Conservation (phyloP, 2,329 filamentous ascomycete species). For the Xylariaceae sp. region DNA sequence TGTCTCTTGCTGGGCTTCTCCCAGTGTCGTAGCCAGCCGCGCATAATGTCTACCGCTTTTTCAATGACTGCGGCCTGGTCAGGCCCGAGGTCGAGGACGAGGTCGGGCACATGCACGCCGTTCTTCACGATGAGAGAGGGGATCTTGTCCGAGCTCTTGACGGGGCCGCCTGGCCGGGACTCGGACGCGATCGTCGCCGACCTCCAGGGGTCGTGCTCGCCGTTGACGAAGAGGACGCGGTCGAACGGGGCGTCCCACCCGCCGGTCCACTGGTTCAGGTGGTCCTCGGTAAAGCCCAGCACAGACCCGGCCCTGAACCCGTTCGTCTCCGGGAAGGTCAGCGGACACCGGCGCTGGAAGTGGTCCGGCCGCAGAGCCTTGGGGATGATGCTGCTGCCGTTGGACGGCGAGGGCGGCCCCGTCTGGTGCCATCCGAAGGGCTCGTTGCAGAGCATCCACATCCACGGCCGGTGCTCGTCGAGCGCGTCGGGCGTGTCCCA, state of each 20-base stretch:
- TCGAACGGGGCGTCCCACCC: conserved; percentile 26
- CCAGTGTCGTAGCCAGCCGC: conserved; percentile 15
- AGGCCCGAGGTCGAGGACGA: conserved; percentile 7
- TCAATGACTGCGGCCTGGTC: conserved; percentile 8
- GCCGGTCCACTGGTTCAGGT: conserved; percentile 21
- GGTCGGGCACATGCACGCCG: conserved; percentile 15
- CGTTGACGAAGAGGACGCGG: conserved; percentile 27
- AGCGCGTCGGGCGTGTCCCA: conserved; percentile 33
- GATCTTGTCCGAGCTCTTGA: conserved; percentile 10
- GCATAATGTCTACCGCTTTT: conserved; percentile 15
- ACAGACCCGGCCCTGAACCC: conserved; percentile 14
- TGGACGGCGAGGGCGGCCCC: conserved; percentile 34
- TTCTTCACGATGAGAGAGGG: conserved; percentile 14
- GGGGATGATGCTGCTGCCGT: conserved; percentile 16
- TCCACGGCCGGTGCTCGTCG: conserved; percentile 36
- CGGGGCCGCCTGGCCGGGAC: conserved; percentile 14
- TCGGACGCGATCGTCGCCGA: conserved; percentile 14
- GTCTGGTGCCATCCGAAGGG: conserved; percentile 28
- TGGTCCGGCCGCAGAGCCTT: conserved; percentile 16
- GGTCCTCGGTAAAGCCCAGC: conserved; percentile 13
- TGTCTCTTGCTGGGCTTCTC: conserved; percentile 3
- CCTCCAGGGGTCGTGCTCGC: conserved; percentile 29
- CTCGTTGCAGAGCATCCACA: conserved; percentile 44
- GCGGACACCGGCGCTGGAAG: conserved; percentile 34
- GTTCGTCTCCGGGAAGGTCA: conserved; percentile 35